A percentile compares a stretch with the other conserved stretches of the same genome.
Conservation (phyloP, 495 filamentous ascomycete genomes). For the Bombardia bombarda region DNA sequence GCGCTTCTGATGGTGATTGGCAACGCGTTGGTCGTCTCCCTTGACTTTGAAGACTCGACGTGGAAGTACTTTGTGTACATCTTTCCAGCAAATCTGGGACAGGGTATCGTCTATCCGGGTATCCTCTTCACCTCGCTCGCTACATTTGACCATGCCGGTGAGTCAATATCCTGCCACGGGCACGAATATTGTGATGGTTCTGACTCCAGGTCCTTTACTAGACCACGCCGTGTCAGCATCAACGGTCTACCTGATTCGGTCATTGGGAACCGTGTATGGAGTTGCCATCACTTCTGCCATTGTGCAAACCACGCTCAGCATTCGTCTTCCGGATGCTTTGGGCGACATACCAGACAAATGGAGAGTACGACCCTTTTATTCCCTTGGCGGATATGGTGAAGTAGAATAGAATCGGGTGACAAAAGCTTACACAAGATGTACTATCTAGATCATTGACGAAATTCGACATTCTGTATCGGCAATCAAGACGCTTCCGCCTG, state of each 20-base stretch:
- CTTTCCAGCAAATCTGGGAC: slow-evolving; percentile 56
- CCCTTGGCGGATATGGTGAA: neutral
- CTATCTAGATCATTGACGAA: slow-evolving; percentile 45
- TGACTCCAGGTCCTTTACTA: neutral
- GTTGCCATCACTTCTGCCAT: slow-evolving; percentile 56
- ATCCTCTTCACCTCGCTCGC: slow-evolving; percentile 58
- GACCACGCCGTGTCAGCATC: slow-evolving; percentile 60
- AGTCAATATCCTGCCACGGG: neutral
- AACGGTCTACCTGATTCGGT: slow-evolving; percentile 55
- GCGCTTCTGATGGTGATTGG: slow-evolving; percentile 53
- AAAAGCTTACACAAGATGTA: slow-evolving; percentile 14
- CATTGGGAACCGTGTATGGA: slow-evolving; percentile 56
- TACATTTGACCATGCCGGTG: slow-evolving; percentile 55
- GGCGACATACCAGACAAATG: slow-evolving; percentile 56
- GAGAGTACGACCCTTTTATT: slow-evolving; percentile 46
- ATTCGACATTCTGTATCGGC: slow-evolving; percentile 55
- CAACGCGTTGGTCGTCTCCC: slow-evolving; percentile 45
- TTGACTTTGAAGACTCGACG: slow-evolving; percentile 46
- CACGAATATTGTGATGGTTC: neutral
- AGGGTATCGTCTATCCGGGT: slow-evolving; percentile 55
- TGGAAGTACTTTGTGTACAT: slow-evolving; percentile 61
- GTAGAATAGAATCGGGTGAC: slow-evolving; percentile 2
- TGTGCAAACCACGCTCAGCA: slow-evolving; percentile 54
- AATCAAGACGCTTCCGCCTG: slow-evolving; percentile 44
- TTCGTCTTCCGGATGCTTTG: slow-evolving; percentile 48